A percentile compares a stretch with the other conserved stretches of the same genome.
These are phyloP conservation scores for Alnus glutinosa DNA, from an alignment of 306 rosid species.

Conservation along the genomic window DNA sequence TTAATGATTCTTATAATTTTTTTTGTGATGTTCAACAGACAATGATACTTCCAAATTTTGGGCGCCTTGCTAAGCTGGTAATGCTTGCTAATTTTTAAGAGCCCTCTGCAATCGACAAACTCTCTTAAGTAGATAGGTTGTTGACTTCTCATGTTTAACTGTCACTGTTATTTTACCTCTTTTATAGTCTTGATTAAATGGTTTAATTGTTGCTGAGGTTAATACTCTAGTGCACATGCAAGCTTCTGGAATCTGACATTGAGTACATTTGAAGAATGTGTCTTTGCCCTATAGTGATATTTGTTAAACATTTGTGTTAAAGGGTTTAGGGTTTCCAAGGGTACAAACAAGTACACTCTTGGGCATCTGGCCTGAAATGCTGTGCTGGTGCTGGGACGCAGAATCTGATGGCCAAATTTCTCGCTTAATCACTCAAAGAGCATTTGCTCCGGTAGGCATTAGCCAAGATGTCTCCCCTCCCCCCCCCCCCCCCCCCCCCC, in stretches of 20 bases:
- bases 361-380: background rate
- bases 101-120: background rate
- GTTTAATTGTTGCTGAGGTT: background rate
- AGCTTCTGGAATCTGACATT: conserved; percentile 1
- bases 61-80: conserved; percentile 92
- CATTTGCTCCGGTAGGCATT: background rate
- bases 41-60: conserved; percentile 89
- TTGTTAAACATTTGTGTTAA: background rate
- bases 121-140: background rate
- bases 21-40: conserved; percentile 55
- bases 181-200: background rate
- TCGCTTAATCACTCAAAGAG: background rate
- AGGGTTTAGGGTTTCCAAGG: background rate
- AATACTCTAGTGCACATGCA: background rate
- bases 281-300: background rate
- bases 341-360: background rate
- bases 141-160: background rate
- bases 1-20: conserved; percentile 20
- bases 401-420: background rate
- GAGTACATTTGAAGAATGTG: background rate
- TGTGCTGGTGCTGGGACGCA: background rate
- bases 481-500: no score
- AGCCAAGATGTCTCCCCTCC: background rate
- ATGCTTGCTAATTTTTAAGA: conserved; percentile 28
- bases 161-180: background rate